Conservation (phyloP, 768 basidiomycete species). For the Mycena rebaudengoi region DNA sequence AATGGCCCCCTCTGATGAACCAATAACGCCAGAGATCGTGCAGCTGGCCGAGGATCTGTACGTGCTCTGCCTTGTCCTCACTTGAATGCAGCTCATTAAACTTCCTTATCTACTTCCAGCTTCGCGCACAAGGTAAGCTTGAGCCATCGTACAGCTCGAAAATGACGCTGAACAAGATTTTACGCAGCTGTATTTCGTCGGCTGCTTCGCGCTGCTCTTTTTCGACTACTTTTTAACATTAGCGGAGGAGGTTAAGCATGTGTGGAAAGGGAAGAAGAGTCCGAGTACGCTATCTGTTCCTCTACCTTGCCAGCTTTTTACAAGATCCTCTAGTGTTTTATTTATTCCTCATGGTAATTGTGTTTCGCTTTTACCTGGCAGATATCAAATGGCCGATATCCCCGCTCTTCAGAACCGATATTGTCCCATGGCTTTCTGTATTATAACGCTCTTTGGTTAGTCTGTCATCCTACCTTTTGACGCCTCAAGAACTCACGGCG, state of each 20-base stretch:
- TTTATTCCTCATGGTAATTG: slow-evolving; percentile 23
- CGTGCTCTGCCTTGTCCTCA: not conserved
- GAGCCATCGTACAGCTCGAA: no score
- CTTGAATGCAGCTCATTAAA: no score
- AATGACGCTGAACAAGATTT: not conserved
- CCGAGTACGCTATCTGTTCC: slow-evolving; percentile 22
- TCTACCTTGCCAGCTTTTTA: not conserved
- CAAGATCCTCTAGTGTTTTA: slow-evolving; percentile 20
- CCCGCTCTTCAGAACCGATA: slow-evolving; percentile 31
- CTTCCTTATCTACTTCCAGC: not conserved
- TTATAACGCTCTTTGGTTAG: slow-evolving; percentile 38
- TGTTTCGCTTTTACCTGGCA: not conserved
- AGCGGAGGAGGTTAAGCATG: slow-evolving; percentile 30
- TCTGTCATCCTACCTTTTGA: not conserved
- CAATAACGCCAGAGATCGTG: slow-evolving; percentile 17
- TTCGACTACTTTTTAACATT: slow-evolving; percentile 35
- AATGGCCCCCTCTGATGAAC: not conserved
- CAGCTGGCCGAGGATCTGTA: slow-evolving; percentile 22
- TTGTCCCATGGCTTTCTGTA: slow-evolving; percentile 33
- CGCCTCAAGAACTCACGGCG: not conserved
- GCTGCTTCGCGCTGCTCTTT: slow-evolving; percentile 29
- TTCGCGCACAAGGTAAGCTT: slow-evolving; percentile 18
- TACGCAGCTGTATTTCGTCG: slow-evolving; percentile 30
- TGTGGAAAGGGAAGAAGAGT: slow-evolving; percentile 31
- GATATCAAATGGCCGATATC: not conserved